Percentiles rank a stretch among this genome's conserved stretches.
Conservation (phyloP, 2,329 filamentous ascomycete genomes). For the Alternaria sp. region DNA sequence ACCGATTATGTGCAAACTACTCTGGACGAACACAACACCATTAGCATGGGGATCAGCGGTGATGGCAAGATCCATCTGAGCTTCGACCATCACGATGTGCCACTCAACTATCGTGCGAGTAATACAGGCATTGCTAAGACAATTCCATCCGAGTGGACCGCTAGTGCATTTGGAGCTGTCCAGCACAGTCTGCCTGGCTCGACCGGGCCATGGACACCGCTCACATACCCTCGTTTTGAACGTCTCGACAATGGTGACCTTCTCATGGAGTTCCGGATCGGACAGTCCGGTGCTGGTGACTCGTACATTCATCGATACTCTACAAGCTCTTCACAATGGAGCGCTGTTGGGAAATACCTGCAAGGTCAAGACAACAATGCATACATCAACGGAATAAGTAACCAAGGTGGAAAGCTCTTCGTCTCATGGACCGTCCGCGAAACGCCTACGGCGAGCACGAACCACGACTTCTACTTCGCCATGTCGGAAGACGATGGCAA, state of each 20-base stretch:
- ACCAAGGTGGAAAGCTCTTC: constrained; percentile 49
- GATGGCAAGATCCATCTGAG: constrained; percentile 64
- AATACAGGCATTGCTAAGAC: constrained; percentile 44
- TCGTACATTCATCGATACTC: constrained; percentile 60
- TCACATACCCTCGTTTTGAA: constrained; percentile 63
- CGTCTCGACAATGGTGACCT: constrained; percentile 51
- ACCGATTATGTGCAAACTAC: constrained; percentile 61
- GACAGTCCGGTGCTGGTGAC: constrained; percentile 61
- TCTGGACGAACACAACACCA: constrained; percentile 64
- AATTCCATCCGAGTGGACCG: constrained; percentile 38
- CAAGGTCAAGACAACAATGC: constrained; percentile 60
- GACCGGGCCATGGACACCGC: constrained; percentile 45
- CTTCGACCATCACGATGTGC: constrained; percentile 60
- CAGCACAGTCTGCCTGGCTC: constrained; percentile 43
- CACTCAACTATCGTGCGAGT: constrained; percentile 48
- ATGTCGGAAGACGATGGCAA: constrained; percentile 57
- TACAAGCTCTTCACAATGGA: constrained; percentile 48
- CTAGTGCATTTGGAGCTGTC: constrained; percentile 40
- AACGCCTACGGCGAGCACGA: constrained; percentile 59
- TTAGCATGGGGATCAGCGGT: constrained; percentile 62
- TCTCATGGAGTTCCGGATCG: constrained; percentile 61
- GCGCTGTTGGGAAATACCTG: constrained; percentile 53
- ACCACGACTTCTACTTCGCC: constrained; percentile 62
- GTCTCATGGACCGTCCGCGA: constrained; percentile 62
- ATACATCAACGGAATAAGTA: constrained; percentile 61